Evolutionary conservation across 345 rosid species (phyloP).

Genomic region (Bruguiera sexangula): DNA sequence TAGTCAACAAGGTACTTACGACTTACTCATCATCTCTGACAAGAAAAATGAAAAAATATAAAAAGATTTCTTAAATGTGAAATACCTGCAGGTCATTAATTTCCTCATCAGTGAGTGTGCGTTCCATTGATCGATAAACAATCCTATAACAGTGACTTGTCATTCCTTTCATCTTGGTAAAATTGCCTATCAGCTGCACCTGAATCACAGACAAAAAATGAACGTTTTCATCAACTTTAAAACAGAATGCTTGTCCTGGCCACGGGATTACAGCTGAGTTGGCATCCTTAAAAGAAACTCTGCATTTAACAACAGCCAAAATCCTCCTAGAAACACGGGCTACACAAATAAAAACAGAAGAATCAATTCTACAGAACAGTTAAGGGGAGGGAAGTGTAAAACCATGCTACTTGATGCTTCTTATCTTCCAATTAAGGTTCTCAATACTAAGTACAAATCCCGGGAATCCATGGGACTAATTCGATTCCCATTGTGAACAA

Average conservation of each 20-base stretch:
- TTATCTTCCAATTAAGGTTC: no score
- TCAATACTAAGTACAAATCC: no score
- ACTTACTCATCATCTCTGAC: not conserved
- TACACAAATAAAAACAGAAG: no score
- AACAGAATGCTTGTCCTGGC: not conserved
- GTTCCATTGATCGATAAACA: conserved; percentile 88
- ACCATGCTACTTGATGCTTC: no score
- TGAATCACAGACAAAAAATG: conserved; percentile 20
- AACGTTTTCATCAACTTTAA: not conserved
- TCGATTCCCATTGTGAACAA: no score
- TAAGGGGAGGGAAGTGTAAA: no score
- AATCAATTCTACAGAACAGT: no score
- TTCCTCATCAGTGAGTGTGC: conserved; percentile 88
- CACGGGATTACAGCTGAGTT: not conserved
- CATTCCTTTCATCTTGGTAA: conserved; percentile 89
- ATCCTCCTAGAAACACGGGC: no score
- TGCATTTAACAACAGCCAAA: no score
- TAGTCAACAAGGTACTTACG: not conserved
- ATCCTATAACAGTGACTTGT: conserved; percentile 91
- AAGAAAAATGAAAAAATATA: not conserved
- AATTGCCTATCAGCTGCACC: conserved; percentile 76
- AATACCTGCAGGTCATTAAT: conserved; percentile 80
- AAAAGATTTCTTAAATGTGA: not conserved
- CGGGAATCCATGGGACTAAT: no score
- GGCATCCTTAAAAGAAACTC: not conserved